phyloP scores from a whole-genome alignment of 1,284 basidiomycete genomes.

The Pseudozyma hubeiensis region DNA sequence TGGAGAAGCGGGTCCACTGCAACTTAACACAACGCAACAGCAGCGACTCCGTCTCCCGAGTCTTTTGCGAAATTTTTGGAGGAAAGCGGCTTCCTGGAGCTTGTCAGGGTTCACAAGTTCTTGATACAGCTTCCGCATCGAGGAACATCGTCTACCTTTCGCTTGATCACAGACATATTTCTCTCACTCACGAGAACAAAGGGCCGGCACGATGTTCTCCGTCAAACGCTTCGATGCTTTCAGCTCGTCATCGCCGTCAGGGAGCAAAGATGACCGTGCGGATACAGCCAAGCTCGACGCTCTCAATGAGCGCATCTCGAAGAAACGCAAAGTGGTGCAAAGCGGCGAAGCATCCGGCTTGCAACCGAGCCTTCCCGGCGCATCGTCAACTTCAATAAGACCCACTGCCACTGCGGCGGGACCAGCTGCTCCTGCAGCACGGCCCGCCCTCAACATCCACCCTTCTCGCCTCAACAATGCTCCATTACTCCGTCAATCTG shows the following conservation, averaged over 20 bases:
- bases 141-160: not conserved
- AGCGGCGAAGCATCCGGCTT: conserved; percentile 7
- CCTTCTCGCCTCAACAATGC: conserved; percentile 54
- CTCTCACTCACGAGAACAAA: not conserved
- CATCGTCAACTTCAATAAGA: not conserved
- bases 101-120: conserved; percentile 11
- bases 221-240: conserved; percentile 57
- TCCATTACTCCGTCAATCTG: conserved; percentile 44
- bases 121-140: not conserved
- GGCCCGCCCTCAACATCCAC: conserved; percentile 49
- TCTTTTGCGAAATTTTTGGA: conserved; percentile 13
- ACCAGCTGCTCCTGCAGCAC: conserved; percentile 10
- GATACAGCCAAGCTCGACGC: conserved; percentile 48
- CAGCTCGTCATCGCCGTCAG: conserved; percentile 10
- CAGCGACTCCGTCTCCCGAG: not conserved
- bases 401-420: conserved; percentile 6
- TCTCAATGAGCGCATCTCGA: conserved; percentile 48
- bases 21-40: conserved; percentile 2
- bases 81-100: conserved; percentile 1
- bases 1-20: not conserved
- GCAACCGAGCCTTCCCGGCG: not conserved
- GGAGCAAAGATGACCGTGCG: conserved; percentile 8
- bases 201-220: conserved; percentile 40
- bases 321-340: conserved; percentile 40
- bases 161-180: too few species aligned